Evolutionary conservation across 2,329 filamentous ascomycete genomes (phyloP).

Genomic region (Lomentospora prolificans): DNA sequence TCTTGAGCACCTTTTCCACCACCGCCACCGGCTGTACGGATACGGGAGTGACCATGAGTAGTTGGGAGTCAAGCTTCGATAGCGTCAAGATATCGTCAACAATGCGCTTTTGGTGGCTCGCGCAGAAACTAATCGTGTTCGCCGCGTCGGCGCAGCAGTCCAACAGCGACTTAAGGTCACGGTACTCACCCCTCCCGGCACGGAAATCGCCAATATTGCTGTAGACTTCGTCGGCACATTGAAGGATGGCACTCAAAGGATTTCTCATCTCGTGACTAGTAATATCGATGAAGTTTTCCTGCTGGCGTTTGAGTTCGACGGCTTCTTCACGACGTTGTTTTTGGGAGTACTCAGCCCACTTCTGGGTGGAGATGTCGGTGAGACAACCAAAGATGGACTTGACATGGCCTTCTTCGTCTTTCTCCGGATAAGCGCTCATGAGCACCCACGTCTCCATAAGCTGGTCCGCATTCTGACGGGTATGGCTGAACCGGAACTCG

Average conservation of each 20-base stretch:
- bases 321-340: conserved; percentile 70
- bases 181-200: conserved; percentile 25
- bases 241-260: conserved; percentile 62
- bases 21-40: conserved; percentile 59
- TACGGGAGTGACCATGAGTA: conserved; percentile 61
- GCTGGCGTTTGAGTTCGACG: conserved; percentile 65
- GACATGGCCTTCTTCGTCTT: conserved; percentile 49
- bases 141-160: conserved; percentile 60
- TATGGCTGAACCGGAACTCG: conserved; percentile 66
- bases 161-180: conserved; percentile 35
- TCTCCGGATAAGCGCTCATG: conserved; percentile 68
- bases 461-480: conserved; percentile 33
- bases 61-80: conserved; percentile 60
- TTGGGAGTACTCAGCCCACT: conserved; percentile 74
- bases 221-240: conserved; percentile 66
- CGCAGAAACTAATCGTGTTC: conserved; percentile 73
- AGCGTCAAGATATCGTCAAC: conserved; percentile 59
- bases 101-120: conserved; percentile 67
- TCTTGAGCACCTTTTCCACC: conserved; percentile 60
- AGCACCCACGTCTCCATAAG: conserved; percentile 63
- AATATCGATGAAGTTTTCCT: conserved; percentile 65
- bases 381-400: conserved; percentile 73
- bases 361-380: conserved; percentile 78
- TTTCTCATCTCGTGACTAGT: conserved; percentile 71
- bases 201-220: conserved; percentile 36